A percentile compares a stretch with the other conserved stretches of the same genome.
phyloP scores from a whole-genome alignment of 2,329 filamentous ascomycete species.

The Emmonsiellopsis sp. region DNA sequence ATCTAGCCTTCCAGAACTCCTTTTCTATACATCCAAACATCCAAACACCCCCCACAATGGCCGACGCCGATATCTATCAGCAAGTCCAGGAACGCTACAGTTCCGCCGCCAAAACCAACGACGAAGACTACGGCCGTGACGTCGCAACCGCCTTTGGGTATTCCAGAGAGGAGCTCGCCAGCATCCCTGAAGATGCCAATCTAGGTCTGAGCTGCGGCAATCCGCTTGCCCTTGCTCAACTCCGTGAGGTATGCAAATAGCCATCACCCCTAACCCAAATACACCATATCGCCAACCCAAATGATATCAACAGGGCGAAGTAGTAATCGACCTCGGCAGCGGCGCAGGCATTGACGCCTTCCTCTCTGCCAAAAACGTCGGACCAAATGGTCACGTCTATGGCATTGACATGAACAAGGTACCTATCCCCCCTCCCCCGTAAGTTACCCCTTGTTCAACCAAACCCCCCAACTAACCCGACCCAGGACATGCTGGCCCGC shows the following conservation, averaged over 20 bases:
- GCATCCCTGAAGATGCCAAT: constrained; percentile 41
- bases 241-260: constrained; percentile 30
- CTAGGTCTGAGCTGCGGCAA: constrained; percentile 48
- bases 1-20: background rate
- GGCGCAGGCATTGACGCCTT: constrained; percentile 52
- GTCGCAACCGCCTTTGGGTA: constrained; percentile 48
- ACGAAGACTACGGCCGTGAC: constrained; percentile 27
- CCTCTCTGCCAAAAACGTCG: constrained; percentile 43
- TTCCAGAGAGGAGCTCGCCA: constrained; percentile 36
- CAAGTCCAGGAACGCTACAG: constrained; percentile 14
- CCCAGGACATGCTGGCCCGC: constrained; percentile 46
- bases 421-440: background rate
- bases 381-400: constrained; percentile 39
- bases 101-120: constrained; percentile 20
- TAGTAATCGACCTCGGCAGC: constrained; percentile 47
- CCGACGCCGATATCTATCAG: constrained; percentile 10
- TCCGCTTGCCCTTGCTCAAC: constrained; percentile 39
- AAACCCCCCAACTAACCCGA: background rate
- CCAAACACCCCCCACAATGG: constrained; percentile 5
- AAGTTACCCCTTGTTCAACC: background rate
- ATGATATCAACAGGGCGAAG: constrained; percentile 39
- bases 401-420: constrained; percentile 55
- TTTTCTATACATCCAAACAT: background rate
- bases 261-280: background rate
- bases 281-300: background rate